phyloP scores from a whole-genome alignment of 2,329 filamentous ascomycete genomes.

The Teratosphaeria destructans region DNA sequence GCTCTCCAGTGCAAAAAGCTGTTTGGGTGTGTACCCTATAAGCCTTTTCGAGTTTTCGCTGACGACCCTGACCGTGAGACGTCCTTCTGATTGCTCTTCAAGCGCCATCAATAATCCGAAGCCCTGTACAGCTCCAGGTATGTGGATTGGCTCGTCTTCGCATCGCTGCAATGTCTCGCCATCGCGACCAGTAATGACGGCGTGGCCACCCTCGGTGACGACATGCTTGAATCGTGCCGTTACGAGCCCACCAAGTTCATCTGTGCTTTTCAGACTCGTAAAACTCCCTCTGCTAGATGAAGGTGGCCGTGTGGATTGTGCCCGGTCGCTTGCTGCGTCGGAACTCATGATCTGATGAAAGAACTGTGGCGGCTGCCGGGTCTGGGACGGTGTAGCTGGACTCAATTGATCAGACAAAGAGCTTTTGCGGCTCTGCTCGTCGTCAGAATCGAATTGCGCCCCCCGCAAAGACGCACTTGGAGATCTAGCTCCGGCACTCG shows the following conservation, averaged over 20 bases:
- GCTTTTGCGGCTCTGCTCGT: neutral
- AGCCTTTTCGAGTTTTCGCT: constrained; percentile 72
- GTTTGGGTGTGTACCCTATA: constrained; percentile 64
- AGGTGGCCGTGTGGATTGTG: constrained; percentile 16
- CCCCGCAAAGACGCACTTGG: neutral
- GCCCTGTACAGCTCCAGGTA: constrained; percentile 69
- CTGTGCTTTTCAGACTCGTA: constrained; percentile 26
- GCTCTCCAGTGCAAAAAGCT: constrained; percentile 62
- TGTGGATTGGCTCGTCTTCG: constrained; percentile 85
- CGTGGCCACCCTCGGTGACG: constrained; percentile 65
- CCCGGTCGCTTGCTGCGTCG: constrained; percentile 13
- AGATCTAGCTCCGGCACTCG: neutral
- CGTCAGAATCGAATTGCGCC: neutral
- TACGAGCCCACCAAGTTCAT: constrained; percentile 42
- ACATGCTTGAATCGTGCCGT: constrained; percentile 71
- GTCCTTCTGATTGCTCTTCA: constrained; percentile 57
- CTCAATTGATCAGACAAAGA: neutral
- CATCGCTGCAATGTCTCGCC: constrained; percentile 64
- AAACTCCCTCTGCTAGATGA: constrained; percentile 16
- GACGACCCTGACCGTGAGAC: constrained; percentile 59
- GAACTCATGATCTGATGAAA: constrained; percentile 5
- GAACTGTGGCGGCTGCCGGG: constrained; percentile 4
- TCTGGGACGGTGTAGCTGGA: neutral
- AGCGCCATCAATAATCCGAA: constrained; percentile 71
- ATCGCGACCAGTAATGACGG: constrained; percentile 70